These are phyloP conservation scores for Golubevia sp. DNA, from an alignment of 1,284 basidiomycete genomes.

Conservation along the genomic window DNA sequence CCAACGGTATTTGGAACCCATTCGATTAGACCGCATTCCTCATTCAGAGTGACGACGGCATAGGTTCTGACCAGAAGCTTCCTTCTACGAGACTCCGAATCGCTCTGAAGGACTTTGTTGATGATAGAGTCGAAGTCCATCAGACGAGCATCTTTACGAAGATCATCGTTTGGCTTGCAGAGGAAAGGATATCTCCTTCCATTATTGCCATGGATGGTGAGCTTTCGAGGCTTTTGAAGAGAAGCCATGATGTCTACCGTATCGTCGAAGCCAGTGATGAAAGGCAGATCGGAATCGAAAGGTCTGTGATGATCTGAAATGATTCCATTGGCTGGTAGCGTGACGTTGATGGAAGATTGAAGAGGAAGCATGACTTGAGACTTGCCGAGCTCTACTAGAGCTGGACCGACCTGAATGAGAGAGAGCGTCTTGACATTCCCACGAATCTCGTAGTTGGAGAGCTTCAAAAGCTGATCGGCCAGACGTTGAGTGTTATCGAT, in stretches of 20 bases:
- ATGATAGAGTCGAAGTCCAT: conserved; percentile 99
- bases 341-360: conserved; percentile 90
- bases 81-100: conserved; percentile 76
- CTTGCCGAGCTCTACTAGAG: too few species aligned
- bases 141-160: conserved; percentile 93
- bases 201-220: conserved; percentile 82
- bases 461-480: conserved; percentile 65
- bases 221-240: conserved; percentile 87
- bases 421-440: too few species aligned
- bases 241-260: conserved; percentile 91
- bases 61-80: conserved; percentile 65
- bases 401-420: too few species aligned
- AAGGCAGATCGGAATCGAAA: background rate
- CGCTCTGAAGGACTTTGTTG: conserved; percentile 92
- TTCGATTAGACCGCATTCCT: conserved; percentile 96
- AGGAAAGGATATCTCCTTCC: conserved; percentile 88
- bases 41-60: conserved; percentile 92
- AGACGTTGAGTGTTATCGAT: too few species aligned
- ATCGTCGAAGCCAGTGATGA: conserved; percentile 63
- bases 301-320: background rate
- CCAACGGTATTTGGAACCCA: conserved; percentile 96
- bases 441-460: conserved; percentile 67
- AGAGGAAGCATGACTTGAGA: conserved; percentile 66
- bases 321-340: conserved; percentile 66
- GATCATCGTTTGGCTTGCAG: conserved; percentile 96